phyloP scores from a whole-genome alignment of 2,329 filamentous ascomycete species.

The Fusarium solani-melongenae region DNA sequence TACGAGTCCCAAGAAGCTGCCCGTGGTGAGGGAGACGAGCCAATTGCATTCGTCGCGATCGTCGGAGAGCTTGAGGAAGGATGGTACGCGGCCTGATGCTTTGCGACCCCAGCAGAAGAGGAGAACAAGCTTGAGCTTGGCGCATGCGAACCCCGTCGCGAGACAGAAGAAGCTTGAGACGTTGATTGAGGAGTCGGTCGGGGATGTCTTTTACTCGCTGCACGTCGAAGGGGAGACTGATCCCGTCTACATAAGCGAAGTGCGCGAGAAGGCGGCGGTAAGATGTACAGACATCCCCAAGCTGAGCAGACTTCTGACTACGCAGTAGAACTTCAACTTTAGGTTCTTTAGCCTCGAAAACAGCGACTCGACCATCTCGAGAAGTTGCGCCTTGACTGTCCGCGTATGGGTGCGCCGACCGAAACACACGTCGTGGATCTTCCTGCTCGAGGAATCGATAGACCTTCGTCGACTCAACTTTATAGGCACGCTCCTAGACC shows the following conservation, averaged over 20 bases:
- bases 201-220: slow-evolving; percentile 90
- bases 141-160: slow-evolving; percentile 56
- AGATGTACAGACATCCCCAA: slow-evolving; percentile 9
- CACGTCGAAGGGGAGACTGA: slow-evolving; percentile 74
- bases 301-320: slow-evolving; percentile 1
- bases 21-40: slow-evolving; percentile 58
- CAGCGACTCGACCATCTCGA: slow-evolving; percentile 71
- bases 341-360: slow-evolving; percentile 81
- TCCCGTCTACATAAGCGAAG: slow-evolving; percentile 91
- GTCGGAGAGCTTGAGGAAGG: slow-evolving; percentile 60
- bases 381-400: slow-evolving; percentile 72
- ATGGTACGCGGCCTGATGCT: slow-evolving; percentile 52
- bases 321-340: slow-evolving; percentile 82
- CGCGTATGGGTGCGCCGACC: slow-evolving; percentile 78
- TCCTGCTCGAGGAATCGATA: slow-evolving; percentile 78
- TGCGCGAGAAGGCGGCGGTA: slow-evolving; percentile 78
- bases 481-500: slow-evolving; percentile 76
- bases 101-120: slow-evolving; percentile 49
- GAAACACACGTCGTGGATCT: slow-evolving; percentile 61
- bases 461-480: slow-evolving; percentile 81
- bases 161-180: slow-evolving; percentile 82
- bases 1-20: slow-evolving; percentile 75
- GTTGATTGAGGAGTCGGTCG: slow-evolving; percentile 76
- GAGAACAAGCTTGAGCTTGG: slow-evolving; percentile 62
- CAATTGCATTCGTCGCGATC: slow-evolving; percentile 67